Evolutionary conservation across 805 yeast genomes (phyloP), one percentile per base, ranked within the genome.

Genomic region (Zygosaccharomyces bailii): DNA sequence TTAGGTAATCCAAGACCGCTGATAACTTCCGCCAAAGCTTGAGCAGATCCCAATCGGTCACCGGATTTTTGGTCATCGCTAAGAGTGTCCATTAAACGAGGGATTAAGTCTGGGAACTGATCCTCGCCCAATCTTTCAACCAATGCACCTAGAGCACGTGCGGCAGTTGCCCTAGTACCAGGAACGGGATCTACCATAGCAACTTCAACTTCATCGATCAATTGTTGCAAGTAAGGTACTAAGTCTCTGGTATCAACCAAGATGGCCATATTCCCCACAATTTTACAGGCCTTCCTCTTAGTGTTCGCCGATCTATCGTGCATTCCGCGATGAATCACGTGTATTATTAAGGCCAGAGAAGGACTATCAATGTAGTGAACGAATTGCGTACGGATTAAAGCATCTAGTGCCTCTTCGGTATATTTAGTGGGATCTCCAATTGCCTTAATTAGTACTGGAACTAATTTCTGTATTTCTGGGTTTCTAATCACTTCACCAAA

Each of bases 181-280:
- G 98, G 96, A 42, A 93, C 99, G 1, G 99, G 99, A 56, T 93
- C 99, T 40, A 95, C 96, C 96, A 93, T 91, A 4, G 98, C 95
- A 34, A 78, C 73, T 64, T 93, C 96, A 48, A 93, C 76, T 55
- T 89, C 96, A 8, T 80, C 74, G 34, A 91, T 83, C 54, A 93
- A 73, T 34, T 80, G 78, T 17, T 80, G 76, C 57, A 93, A 71
- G 67, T 93, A 93, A 19, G 96, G 97, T 41, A 79, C 67, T 48
- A 93, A 73, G 63, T 93, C 99, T 54, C 77, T 79, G 13, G 87
- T 74, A 57, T 91, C 98, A 13, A 95, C 96, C 57, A 93, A 73
- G 62, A 93, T 88, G 1, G 98, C 89, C 98, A 93, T 93, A 61
- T 93, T 93, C 51, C 99, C 99, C 23, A 93, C 97, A 72, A 93